Conservation (phyloP, 345 rosid species). For the Moringa oleifera region DNA sequence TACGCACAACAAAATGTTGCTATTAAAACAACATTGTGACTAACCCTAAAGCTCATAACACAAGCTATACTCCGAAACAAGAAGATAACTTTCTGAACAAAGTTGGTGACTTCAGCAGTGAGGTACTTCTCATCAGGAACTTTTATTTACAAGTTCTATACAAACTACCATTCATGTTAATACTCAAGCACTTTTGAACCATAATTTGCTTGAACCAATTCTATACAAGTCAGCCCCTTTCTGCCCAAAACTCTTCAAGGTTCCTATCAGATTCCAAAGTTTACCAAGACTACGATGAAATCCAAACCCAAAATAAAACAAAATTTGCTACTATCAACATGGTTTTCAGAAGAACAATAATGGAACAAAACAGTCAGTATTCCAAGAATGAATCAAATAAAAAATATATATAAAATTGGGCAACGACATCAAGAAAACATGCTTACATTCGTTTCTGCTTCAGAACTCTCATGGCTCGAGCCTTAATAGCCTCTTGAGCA, state of each 20-base stretch:
- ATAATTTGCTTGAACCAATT: no score
- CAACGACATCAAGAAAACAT: neutral
- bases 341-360: neutral
- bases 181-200: neutral
- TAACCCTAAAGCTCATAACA: no score
- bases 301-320: neutral
- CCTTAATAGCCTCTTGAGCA: conserved; percentile 84
- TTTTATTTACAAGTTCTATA: no score
- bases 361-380: neutral
- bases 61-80: no score
- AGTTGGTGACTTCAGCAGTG: no score
- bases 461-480: conserved; percentile 87
- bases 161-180: neutral
- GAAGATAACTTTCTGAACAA: no score
- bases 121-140: no score
- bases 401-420: neutral
- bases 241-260: neutral
- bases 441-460: conserved; percentile 87
- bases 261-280: no score
- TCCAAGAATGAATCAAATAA: neutral
- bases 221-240: neutral
- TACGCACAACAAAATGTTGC: no score
- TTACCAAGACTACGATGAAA: neutral
- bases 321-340: neutral
- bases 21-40: no score